These are phyloP conservation scores for Thuidium tamariscinum DNA, from an alignment of 225 moss, liverwort and hornwort species.

Conservation along the genomic window DNA sequence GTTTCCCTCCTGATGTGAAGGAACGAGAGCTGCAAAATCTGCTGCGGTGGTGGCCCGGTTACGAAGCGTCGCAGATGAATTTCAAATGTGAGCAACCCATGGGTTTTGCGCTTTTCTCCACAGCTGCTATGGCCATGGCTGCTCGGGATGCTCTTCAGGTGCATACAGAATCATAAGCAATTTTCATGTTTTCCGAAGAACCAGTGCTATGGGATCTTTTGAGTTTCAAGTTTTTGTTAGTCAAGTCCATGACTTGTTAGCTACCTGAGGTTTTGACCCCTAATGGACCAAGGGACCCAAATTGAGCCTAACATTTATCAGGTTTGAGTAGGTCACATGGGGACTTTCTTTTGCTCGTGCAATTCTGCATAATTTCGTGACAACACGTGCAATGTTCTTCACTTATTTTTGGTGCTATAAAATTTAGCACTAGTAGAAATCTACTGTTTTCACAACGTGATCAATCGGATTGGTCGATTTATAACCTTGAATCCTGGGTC, in stretches of 20 bases:
- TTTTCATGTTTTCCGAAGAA: neutral
- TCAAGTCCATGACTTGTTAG: neutral
- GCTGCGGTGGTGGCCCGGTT: slow-evolving; percentile 99
- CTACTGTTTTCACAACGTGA: neutral
- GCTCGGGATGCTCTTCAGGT: slow-evolving; percentile 99
- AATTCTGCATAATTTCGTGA: neutral
- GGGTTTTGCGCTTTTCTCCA: slow-evolving; percentile 97
- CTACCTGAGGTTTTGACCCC: neutral
- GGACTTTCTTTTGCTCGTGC: neutral
- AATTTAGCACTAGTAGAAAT: neutral
- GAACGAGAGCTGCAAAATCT: slow-evolving; percentile 94
- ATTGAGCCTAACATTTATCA: neutral
- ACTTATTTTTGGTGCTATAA: neutral
- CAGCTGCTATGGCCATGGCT: slow-evolving; percentile 91
- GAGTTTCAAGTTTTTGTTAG: neutral
- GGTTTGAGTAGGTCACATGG: neutral
- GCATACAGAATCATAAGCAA: neutral
- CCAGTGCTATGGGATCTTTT: neutral
- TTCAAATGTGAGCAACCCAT: slow-evolving; percentile 98
- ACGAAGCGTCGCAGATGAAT: slow-evolving; percentile 98
- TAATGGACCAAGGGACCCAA: neutral
- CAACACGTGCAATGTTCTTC: neutral
- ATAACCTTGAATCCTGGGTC: neutral
- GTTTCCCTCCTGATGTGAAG: slow-evolving; percentile 90
- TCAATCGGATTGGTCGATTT: neutral